phyloP scores from a whole-genome alignment of 176 grass and related monocot species.

The Carex scoparia region DNA sequence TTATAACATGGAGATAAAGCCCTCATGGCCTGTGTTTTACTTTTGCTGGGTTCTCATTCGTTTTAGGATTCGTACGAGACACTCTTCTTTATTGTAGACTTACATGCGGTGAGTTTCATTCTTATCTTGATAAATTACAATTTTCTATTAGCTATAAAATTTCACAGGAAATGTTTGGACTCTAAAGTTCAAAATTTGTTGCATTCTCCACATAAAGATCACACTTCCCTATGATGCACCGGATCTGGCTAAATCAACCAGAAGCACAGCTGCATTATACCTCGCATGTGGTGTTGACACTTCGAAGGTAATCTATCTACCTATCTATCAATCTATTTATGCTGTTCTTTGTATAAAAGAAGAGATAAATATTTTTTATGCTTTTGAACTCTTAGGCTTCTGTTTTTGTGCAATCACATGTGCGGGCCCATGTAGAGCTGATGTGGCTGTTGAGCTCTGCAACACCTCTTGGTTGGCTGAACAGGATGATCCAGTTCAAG shows the following conservation, averaged over 20 bases:
- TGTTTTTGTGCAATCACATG: constrained; percentile 96
- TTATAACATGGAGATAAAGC: background rate
- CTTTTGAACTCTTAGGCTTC: constrained; percentile 64
- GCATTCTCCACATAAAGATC: constrained; percentile 44
- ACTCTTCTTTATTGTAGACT: constrained; percentile 96
- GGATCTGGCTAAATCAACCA: constrained; percentile 81
- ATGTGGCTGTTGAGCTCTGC: constrained; percentile 98
- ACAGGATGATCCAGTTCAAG: constrained; percentile 99
- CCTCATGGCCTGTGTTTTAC: background rate
- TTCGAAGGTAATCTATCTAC: constrained; percentile 61
- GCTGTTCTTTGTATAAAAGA: constrained; percentile 8
- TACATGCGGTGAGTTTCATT: constrained; percentile 67
- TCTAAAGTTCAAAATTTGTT: background rate
- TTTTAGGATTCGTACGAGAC: constrained; percentile 93
- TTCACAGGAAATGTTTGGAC: background rate
- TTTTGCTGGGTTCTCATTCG: constrained; percentile 14
- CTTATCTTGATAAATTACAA: constrained; percentile 22
- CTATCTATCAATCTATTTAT: background rate
- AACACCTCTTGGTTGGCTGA: constrained; percentile 94
- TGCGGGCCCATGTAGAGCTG: constrained; percentile 93
- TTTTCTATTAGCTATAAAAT: background rate
- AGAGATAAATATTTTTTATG: background rate
- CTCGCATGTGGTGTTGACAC: constrained; percentile 88
- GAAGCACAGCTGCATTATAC: constrained; percentile 93
- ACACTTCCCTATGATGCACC: constrained; percentile 81